Percentiles rank a stretch among this genome's conserved stretches.
Evolutionary conservation across 176 grass and related monocot genomes (phyloP).

Genomic region (Oryza glumipatula): DNA sequence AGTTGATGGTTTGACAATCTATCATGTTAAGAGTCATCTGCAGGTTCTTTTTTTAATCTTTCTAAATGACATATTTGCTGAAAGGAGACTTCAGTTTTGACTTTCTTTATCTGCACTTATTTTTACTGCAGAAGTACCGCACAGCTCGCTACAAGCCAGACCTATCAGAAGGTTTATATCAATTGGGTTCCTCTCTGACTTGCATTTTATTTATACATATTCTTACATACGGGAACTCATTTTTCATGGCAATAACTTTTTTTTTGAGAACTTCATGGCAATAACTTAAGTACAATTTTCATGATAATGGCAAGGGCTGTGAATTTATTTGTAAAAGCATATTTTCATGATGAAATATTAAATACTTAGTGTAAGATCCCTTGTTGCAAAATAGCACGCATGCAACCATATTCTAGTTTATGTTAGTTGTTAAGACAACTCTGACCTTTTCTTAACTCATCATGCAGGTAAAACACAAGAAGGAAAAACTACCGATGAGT

Average conservation of each 20-base stretch:
- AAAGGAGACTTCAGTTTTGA: slow-evolving; percentile 25
- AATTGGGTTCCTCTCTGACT: slow-evolving; percentile 21
- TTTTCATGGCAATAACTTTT: background rate
- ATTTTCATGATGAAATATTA: slow-evolving; percentile 18
- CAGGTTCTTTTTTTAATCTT: slow-evolving; percentile 61
- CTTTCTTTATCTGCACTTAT: slow-evolving; percentile 27
- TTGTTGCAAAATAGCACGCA: slow-evolving; percentile 30
- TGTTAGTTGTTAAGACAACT: slow-evolving; percentile 21
- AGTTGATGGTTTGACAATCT: slow-evolving; percentile 92
- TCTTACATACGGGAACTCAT: background rate
- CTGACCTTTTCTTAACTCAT: slow-evolving; percentile 31
- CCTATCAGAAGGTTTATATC: slow-evolving; percentile 70
- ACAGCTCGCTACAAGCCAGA: slow-evolving; percentile 80
- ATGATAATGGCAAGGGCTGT: background rate
- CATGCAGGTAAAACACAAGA: slow-evolving; percentile 63
- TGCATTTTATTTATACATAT: slow-evolving; percentile 24
- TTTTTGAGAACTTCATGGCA: background rate
- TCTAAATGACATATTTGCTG: slow-evolving; percentile 35
- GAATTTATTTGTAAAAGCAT: slow-evolving; percentile 11
- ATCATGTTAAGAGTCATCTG: slow-evolving; percentile 97
- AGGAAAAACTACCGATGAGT: slow-evolving; percentile 53
- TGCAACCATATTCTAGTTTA: slow-evolving; percentile 7
- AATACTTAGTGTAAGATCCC: slow-evolving; percentile 4
- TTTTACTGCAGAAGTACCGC: slow-evolving; percentile 85
- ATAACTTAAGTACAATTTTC: slow-evolving; percentile 17